phyloP scores from a whole-genome alignment of 495 filamentous ascomycete genomes.

The Rhypophila decipiens region DNA sequence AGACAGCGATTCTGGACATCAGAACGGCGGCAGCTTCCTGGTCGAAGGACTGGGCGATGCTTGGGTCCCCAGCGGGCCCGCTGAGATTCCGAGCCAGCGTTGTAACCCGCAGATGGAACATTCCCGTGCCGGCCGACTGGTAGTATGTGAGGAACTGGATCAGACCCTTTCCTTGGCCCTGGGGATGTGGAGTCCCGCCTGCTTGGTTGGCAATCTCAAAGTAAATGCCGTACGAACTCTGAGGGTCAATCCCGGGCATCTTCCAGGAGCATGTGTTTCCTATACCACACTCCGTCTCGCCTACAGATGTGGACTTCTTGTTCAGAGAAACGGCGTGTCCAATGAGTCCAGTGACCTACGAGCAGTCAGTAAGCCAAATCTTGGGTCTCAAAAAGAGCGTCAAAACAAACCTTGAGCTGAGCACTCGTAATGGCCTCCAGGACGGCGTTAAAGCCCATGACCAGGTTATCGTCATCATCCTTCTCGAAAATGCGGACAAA shows the following conservation, averaged over 20 bases:
- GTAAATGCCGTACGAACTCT: slow-evolving; percentile 90
- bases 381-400: too few species aligned
- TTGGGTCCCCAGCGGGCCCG: slow-evolving; percentile 93
- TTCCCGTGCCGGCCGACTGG: slow-evolving; percentile 90
- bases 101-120: slow-evolving; percentile 93
- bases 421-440: slow-evolving; percentile 96
- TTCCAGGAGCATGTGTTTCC: slow-evolving; percentile 99
- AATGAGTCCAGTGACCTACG: slow-evolving; percentile 97
- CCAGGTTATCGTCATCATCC: slow-evolving; percentile 84
- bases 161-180: slow-evolving; percentile 84
- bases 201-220: slow-evolving; percentile 97
- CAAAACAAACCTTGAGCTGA: slow-evolving; percentile 95
- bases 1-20: slow-evolving; percentile 97
- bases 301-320: slow-evolving; percentile 95
- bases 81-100: slow-evolving; percentile 89
- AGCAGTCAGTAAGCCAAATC: too few species aligned
- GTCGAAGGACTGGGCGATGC: slow-evolving; percentile 95
- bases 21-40: slow-evolving; percentile 97
- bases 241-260: slow-evolving; percentile 96
- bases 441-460: slow-evolving; percentile 98
- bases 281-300: slow-evolving; percentile 97
- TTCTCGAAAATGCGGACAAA: slow-evolving; percentile 97
- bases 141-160: slow-evolving; percentile 99
- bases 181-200: slow-evolving; percentile 77
- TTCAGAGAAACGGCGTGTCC: slow-evolving; percentile 94